Percentiles rank a stretch among this genome's conserved stretches.
Conservation (phyloP, 2,329 filamentous ascomycete genomes). For the Alternaria triticimaculans region DNA sequence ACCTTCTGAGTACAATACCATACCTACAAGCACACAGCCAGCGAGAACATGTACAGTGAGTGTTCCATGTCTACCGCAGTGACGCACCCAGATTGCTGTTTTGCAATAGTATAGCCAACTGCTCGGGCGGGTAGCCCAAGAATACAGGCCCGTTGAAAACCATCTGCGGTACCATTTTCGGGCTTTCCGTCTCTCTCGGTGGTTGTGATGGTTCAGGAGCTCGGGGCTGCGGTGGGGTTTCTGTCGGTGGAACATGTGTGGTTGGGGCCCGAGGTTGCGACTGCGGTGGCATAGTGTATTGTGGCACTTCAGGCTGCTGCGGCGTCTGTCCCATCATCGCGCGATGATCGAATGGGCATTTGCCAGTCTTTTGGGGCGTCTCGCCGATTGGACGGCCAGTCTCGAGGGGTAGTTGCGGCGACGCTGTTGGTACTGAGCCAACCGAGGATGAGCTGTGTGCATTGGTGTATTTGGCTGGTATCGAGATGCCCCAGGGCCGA, state of each 20-base stretch:
- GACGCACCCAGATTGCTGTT: conserved; percentile 46
- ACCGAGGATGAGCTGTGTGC: conserved; percentile 48
- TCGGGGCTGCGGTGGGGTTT: conserved; percentile 12
- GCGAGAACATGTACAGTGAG: conserved; percentile 8
- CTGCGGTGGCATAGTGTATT: conserved; percentile 14
- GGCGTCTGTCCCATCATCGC: conserved; percentile 33
- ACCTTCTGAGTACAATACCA: conserved; percentile 35
- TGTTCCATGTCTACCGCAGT: conserved; percentile 25
- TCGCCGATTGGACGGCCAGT: conserved; percentile 31
- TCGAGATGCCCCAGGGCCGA: conserved; percentile 88
- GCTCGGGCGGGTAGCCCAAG: conserved; percentile 72
- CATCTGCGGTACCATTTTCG: conserved; percentile 66
- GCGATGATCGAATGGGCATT: conserved; percentile 47
- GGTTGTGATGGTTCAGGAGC: conserved; percentile 6
- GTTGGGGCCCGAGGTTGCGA: conserved; percentile 20
- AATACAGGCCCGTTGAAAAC: conserved; percentile 94
- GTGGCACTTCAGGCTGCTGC: conserved; percentile 4
- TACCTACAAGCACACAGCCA: conserved; percentile 26
- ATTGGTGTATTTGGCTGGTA: conserved; percentile 66
- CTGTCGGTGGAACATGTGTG: conserved; percentile 15
- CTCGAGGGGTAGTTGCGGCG: conserved; percentile 62
- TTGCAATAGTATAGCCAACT: conserved; percentile 43
- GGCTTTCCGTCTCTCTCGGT: conserved; percentile 15
- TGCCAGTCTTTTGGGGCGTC: conserved; percentile 36
- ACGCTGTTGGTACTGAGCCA: conserved; percentile 50